Evolutionary conservation across 1,139 yeast species (phyloP).

Genomic region (Cylindricascospora bacillispora): DNA sequence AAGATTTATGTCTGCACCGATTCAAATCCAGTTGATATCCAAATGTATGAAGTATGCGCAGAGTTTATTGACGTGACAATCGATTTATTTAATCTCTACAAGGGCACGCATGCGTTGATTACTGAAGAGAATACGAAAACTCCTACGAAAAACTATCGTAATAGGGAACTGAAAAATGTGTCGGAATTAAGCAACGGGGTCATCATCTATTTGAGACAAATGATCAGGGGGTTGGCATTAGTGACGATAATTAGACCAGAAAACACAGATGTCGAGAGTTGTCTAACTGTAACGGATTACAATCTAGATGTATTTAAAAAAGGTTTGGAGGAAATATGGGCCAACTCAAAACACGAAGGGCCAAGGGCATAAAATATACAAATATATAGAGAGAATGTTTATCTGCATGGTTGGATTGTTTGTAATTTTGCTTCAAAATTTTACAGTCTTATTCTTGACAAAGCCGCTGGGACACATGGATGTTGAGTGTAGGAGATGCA

Average conservation of each 20-base stretch:
- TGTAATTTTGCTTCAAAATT: no score
- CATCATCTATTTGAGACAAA: constrained; percentile 69
- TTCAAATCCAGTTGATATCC: constrained; percentile 89
- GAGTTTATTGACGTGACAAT: constrained; percentile 92
- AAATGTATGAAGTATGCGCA: constrained; percentile 91
- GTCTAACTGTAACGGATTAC: constrained; percentile 73
- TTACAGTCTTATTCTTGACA: no score
- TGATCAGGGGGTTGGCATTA: constrained; percentile 85
- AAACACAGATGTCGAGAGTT: constrained; percentile 35
- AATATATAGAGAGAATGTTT: no score
- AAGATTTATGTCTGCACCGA: constrained; percentile 94
- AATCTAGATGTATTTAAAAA: constrained; percentile 73
- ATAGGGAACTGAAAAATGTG: constrained; percentile 44
- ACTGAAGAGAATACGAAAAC: no score
- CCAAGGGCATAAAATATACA: no score
- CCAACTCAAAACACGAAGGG: no score
- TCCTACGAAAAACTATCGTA: constrained; percentile 6
- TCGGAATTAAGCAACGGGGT: constrained; percentile 75
- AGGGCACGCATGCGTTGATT: constrained; percentile 23
- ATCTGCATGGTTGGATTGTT: no score
- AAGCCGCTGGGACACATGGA: no score
- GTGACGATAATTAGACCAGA: constrained; percentile 75
- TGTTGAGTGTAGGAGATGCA: no score
- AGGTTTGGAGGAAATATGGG: constrained; percentile 73
- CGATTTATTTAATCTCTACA: constrained; percentile 67